These are phyloP conservation scores for Sporothrix mexicana DNA, from an alignment of 2,329 filamentous ascomycete genomes.

Conservation along the genomic window DNA sequence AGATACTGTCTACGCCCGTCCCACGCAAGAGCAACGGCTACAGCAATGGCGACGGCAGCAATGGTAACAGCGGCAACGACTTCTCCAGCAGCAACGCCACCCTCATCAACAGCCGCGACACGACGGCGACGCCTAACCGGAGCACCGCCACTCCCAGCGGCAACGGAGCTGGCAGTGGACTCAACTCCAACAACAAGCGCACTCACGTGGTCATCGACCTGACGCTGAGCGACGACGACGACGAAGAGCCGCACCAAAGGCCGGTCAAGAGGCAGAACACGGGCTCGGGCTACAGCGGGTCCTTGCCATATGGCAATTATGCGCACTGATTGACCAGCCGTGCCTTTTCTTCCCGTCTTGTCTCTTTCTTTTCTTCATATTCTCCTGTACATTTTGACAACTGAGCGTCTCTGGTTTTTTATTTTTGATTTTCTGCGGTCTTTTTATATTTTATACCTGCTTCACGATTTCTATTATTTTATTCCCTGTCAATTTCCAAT, in stretches of 20 bases:
- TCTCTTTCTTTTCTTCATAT: background rate
- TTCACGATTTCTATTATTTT: background rate
- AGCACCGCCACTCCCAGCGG: background rate
- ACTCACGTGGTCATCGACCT: slow-evolving; percentile 63
- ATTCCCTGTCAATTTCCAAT: background rate
- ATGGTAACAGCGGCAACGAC: slow-evolving; percentile 44
- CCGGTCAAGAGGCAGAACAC: slow-evolving; percentile 55
- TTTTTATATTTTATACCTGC: background rate
- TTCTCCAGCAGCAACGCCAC: slow-evolving; percentile 4
- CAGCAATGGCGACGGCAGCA: slow-evolving; percentile 29
- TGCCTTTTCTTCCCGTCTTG: too few species aligned
- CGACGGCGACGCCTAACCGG: slow-evolving; percentile 28
- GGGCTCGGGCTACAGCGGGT: background rate
- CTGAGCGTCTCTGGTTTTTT: background rate
- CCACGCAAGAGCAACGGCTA: background rate
- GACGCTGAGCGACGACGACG: slow-evolving; percentile 61
- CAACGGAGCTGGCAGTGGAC: background rate
- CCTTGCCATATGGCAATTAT: too few species aligned
- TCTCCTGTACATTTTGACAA: background rate
- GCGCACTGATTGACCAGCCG: too few species aligned
- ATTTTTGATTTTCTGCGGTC: background rate
- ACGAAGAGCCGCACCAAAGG: slow-evolving; percentile 47
- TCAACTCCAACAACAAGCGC: slow-evolving; percentile 52
- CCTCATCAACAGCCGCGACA: slow-evolving; percentile 27
- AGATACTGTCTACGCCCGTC: slow-evolving; percentile 24